Evolutionary conservation across 306 rosid species (phyloP).

Genomic region (Crotalaria pallida): DNA sequence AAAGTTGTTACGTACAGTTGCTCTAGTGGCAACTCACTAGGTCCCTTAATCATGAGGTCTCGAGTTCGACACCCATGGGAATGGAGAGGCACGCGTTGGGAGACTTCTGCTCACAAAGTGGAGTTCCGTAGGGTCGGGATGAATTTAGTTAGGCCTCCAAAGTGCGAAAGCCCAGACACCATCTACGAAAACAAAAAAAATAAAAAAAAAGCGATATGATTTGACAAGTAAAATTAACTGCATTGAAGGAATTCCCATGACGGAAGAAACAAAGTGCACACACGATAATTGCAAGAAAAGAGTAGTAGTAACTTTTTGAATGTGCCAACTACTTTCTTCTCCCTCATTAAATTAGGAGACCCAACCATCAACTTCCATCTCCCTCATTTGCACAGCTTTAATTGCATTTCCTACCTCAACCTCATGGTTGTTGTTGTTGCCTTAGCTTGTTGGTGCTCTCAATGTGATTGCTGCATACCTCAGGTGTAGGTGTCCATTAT

Average conservation of each 20-base stretch:
- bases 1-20: too few species aligned
- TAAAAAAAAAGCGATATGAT: too few species aligned
- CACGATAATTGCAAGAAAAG: not conserved
- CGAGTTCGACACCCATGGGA: too few species aligned
- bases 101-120: too few species aligned
- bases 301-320: not conserved
- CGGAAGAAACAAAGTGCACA: not conserved
- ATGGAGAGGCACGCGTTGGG: too few species aligned
- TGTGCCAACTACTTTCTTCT: not conserved
- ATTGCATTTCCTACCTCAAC: not conserved
- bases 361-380: not conserved
- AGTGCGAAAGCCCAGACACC: too few species aligned
- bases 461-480: not conserved
- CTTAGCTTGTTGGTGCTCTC: not conserved
- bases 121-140: too few species aligned
- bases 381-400: not conserved
- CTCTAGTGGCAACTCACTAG: too few species aligned
- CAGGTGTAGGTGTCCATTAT: too few species aligned
- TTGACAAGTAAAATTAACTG: not conserved
- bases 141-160: too few species aligned
- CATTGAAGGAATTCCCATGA: not conserved
- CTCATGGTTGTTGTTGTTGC: not conserved
- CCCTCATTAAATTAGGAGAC: not conserved
- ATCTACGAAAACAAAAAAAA: too few species aligned
- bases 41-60: too few species aligned